phyloP scores from a whole-genome alignment of 805 yeast species.

The Schwanniomyces sp. region DNA sequence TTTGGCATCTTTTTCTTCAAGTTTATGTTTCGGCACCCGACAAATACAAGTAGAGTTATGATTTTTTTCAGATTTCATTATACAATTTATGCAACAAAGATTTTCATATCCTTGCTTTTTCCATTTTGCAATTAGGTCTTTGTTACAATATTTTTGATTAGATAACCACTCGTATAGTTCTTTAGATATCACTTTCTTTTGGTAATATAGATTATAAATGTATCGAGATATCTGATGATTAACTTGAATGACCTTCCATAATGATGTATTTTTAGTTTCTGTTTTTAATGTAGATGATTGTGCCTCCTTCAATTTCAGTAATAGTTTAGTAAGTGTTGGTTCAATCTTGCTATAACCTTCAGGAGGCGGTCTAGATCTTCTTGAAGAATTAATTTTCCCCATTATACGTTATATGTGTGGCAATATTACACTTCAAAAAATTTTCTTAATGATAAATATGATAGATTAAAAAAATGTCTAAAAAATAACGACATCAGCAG shows the following conservation, averaged over 20 bases:
- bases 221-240: constrained; percentile 77
- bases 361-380: constrained; percentile 59
- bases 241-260: constrained; percentile 72
- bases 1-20: constrained; percentile 29
- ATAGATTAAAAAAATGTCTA: neutral
- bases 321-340: constrained; percentile 63
- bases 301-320: constrained; percentile 53
- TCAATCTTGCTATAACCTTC: constrained; percentile 69
- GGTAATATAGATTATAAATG: constrained; percentile 70
- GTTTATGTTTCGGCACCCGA: constrained; percentile 69
- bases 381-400: constrained; percentile 45
- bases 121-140: constrained; percentile 76
- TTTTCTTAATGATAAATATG: neutral
- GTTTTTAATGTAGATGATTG: constrained; percentile 33
- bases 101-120: constrained; percentile 83
- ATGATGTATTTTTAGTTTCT: constrained; percentile 52
- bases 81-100: constrained; percentile 80
- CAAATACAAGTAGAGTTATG: constrained; percentile 75
- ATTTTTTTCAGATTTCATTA: constrained; percentile 58
- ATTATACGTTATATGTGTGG: constrained; percentile 18
- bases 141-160: constrained; percentile 65
- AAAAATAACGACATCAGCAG: constrained; percentile 51
- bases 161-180: constrained; percentile 75
- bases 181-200: constrained; percentile 62
- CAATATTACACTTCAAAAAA: neutral